Evolutionary conservation across 1,284 basidiomycete species (phyloP), one percentile per base, ranked within the genome.

Genomic region (Anthracocystis walkeri): DNA sequence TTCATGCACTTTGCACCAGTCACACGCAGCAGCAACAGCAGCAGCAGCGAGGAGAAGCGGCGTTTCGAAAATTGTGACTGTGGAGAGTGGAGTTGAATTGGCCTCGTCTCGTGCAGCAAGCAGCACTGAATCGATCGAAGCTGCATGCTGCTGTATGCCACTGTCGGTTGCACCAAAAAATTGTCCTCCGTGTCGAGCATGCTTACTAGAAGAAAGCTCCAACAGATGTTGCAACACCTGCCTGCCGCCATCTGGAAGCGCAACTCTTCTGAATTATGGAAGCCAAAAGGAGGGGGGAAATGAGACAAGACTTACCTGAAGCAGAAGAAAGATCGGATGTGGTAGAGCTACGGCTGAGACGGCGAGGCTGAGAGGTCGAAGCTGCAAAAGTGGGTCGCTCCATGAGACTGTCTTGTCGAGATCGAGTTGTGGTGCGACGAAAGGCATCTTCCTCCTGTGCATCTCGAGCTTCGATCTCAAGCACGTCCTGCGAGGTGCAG

Each of bases 391-490:
- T 42, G 25, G 54, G 61, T 35, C 69, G 63, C 55, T 71, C 68
- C 69, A 78, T 76, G 20, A 77, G 78, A 38, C 69, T 72, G 58
- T 54, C 60, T 21, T 49, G 67, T 44, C 59, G 65, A 55, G 62
- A 64, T 51, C 46, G 58, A 12, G n/a, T 12, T n/a, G 65, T 68
- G 42, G 74, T 81, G 14, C 81, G 68, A 45, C 69, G 73, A 12
- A 77, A 65, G 21, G 73, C 74, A n/a, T 75, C 44, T 27, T 79
- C 78, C 10, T 78, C 55, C 52, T 76, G 75, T 20, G 65, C 70
- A 49, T 71, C 58, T 18, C 65, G 65, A 11, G 70, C 78, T 56
- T 79, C 80, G 16, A 42, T 46, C 12, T 70, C 56, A 2, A 81
- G 67, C 6, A 75, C 65, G 20, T 75, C 59, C 6, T 48, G 49